A percentile compares a stretch with the other conserved stretches of the same genome.
Conservation (phyloP, 495 filamentous ascomycete genomes). For the Xylaria sp. region DNA sequence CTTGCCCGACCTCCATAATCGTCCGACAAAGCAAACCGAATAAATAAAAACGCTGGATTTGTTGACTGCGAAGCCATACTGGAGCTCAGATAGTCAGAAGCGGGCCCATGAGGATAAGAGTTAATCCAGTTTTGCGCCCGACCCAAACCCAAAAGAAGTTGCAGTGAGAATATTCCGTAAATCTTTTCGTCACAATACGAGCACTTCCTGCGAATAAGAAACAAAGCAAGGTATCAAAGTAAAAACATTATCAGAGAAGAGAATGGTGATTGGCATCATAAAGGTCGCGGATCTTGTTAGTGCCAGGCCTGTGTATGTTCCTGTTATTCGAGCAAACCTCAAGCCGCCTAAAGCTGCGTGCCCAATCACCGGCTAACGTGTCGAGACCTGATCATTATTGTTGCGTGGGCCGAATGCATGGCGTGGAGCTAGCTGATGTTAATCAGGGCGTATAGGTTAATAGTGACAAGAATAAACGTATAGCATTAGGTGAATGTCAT, state of each 20-base stretch:
- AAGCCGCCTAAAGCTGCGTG: conserved; percentile 10
- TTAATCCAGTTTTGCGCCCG: conserved; percentile 20
- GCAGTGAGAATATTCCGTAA: conserved; percentile 12
- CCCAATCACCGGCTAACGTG: not conserved
- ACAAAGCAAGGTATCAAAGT: conserved; percentile 19
- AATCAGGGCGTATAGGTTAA: not conserved
- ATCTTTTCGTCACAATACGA: conserved; percentile 7
- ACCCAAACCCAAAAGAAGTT: conserved; percentile 17
- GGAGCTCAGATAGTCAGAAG: conserved; percentile 4
- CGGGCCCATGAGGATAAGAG: not conserved
- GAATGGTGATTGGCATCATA: conserved; percentile 1
- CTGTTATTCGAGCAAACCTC: conserved; percentile 5
- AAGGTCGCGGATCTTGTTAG: not conserved
- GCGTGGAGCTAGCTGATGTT: not conserved
- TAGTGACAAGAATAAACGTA: conserved; percentile 7
- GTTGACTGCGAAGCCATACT: conserved; percentile 2
- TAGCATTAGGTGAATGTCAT: conserved; percentile 14
- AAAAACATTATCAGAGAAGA: conserved; percentile 3
- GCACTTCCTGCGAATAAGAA: not conserved
- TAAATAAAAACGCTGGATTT: conserved; percentile 15
- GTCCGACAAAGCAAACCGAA: conserved; percentile 14
- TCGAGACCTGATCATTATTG: not conserved
- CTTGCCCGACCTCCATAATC: not conserved
- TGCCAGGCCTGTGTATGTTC: conserved; percentile 4
- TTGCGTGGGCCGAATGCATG: not conserved